phyloP scores from a whole-genome alignment of 2,329 filamentous ascomycete species.

The Cladobotryum protrusum region DNA sequence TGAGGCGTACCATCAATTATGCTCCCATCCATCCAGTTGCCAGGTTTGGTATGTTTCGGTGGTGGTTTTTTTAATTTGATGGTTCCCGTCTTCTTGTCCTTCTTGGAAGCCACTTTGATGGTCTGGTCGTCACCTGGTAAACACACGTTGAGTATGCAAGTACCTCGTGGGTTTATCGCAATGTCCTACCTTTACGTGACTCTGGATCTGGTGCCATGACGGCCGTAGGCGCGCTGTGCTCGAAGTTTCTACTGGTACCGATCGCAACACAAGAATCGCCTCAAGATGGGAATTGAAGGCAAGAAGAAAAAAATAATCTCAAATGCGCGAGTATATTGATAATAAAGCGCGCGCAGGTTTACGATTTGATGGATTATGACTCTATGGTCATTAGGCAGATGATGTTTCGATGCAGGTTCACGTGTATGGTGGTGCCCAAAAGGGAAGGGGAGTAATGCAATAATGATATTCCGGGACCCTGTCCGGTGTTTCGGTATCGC shows the following conservation, averaged over 20 bases:
- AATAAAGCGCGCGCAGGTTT: not conserved
- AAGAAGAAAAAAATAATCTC: too few species aligned
- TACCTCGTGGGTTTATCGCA: not conserved
- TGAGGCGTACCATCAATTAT: conserved; percentile 51
- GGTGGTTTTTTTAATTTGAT: conserved; percentile 59
- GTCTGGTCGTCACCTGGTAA: conserved; percentile 48
- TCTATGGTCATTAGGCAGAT: conserved; percentile 6
- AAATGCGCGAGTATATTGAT: too few species aligned
- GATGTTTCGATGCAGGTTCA: conserved; percentile 3
- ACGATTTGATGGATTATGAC: not conserved
- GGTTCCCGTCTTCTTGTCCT: conserved; percentile 41
- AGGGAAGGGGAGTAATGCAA: conserved; percentile 1
- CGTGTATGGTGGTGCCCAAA: conserved; percentile 3
- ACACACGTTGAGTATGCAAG: not conserved
- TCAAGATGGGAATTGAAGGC: too few species aligned
- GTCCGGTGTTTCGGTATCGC: not conserved
- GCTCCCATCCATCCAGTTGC: conserved; percentile 66
- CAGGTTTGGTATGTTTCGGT: conserved; percentile 59
- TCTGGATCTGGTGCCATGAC: conserved; percentile 17
- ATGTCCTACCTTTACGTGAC: conserved; percentile 25
- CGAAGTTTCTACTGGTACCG: not conserved
- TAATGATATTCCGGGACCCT: conserved; percentile 7
- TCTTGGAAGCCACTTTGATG: conserved; percentile 58
- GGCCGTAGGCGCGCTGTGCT: not conserved
- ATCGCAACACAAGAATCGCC: not conserved